Base-by-base conservation (phyloP, 768 basidiomycete species). In the Xerocomellus intermedius region DNA sequence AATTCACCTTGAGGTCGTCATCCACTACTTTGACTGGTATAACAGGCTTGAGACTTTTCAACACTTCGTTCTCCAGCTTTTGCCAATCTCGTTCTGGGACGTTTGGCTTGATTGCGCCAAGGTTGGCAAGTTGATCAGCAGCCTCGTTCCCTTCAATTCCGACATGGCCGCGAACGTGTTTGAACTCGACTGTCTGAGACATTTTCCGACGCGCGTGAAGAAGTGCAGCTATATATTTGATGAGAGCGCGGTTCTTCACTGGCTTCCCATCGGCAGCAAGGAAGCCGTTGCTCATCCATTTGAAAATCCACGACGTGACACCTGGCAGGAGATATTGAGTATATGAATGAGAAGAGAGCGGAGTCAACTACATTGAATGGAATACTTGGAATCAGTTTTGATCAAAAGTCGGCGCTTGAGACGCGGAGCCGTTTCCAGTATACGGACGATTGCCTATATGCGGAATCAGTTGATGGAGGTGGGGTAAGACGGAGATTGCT, bases 381-480 rank as follows among this genome's bases (percentile, higher is more conserved):
- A 84, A 64, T 97, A 97, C 42, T 82, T 73, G 0, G 94, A 97
- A 70, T 98, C 95, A 0, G 91, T 87, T 62, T 87, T 87, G 63
- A 97, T 89, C 46, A 89, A 63, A 2, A 98, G 73, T 0, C 83
- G 77, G 28, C 69, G 78, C 43, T 77, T 75, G 12, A 75, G 73
- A 10, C 70, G 75, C 0, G 89, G 87, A 1, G 85, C 79, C 0
- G 81, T 83, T 69, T 97, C 92, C 6, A 98, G 74, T 19, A 87
- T 79, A 19, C 94, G 85, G 19, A 89, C 76, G 55, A 97, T 91
- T 12, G 94, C 92, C 94, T 96, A 64, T 93, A 65, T 37, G 21
- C 43, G 38, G n/a, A 21, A 33, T 54, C 17, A 54, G 22, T 35
- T 28, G 26, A 36, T 7, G 52, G 22, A 37, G 42, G 44, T 50